Percentiles rank a stretch among this genome's conserved stretches.
phyloP scores from a whole-genome alignment of 805 yeast genomes.

The Schwanniomyces yamadae region DNA sequence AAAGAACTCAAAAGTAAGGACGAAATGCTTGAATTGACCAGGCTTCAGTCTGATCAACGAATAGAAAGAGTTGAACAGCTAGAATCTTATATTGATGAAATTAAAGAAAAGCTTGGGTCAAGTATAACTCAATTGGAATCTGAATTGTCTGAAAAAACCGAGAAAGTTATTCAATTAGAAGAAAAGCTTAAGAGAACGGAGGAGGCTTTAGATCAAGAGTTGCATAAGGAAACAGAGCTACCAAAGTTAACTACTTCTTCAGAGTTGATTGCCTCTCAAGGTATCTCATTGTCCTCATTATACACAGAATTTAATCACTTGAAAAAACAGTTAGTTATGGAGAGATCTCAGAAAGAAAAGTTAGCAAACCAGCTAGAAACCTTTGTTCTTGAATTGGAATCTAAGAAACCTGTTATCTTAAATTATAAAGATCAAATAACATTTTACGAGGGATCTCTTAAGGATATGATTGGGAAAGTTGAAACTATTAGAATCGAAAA shows the following conservation, averaged over 20 bases:
- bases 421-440: slow-evolving; percentile 57
- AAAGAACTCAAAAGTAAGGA: slow-evolving; percentile 52
- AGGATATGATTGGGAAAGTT: slow-evolving; percentile 49
- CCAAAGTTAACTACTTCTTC: slow-evolving; percentile 58
- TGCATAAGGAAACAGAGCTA: slow-evolving; percentile 37
- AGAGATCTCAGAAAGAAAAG: slow-evolving; percentile 66
- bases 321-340: slow-evolving; percentile 65
- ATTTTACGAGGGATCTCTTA: slow-evolving; percentile 57
- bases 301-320: slow-evolving; percentile 63
- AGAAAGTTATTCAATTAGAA: slow-evolving; percentile 29
- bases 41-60: slow-evolving; percentile 52
- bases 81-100: slow-evolving; percentile 46
- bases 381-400: slow-evolving; percentile 73
- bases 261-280: slow-evolving; percentile 48
- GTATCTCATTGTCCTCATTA: slow-evolving; percentile 64
- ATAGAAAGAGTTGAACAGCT: slow-evolving; percentile 51
- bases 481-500: slow-evolving; percentile 55
- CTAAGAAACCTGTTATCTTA: slow-evolving; percentile 72
- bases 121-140: slow-evolving; percentile 33
- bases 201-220: slow-evolving; percentile 39
- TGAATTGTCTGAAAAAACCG: slow-evolving; percentile 33
- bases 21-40: slow-evolving; percentile 56
- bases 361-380: slow-evolving; percentile 69
- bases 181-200: slow-evolving; percentile 40
- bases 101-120: slow-evolving; percentile 37